Evolutionary conservation across 148 eudicot species (phyloP), one percentile per base, ranked within the genome.

Genomic region (Limonium bicolor): DNA sequence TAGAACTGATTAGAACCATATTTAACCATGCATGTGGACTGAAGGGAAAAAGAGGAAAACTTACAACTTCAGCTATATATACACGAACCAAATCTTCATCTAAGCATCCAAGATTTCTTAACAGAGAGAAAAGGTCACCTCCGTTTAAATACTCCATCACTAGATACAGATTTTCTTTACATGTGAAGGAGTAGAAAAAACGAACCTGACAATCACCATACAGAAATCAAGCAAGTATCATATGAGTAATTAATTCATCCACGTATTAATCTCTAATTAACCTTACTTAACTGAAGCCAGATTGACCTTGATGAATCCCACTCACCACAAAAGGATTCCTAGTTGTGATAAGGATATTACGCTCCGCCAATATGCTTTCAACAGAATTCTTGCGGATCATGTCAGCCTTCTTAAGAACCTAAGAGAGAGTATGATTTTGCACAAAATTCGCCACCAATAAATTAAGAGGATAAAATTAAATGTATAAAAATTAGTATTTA

Each of bases 71-170:
- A 42, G 99, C 95, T 23, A 85, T 78, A 67, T 92, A 92, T 62
- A 92, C 52, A 21, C 95, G 95, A 61, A 80, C 94, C 93, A 92
- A 76, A 53, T 86, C 95, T 73, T 92, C 99, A 51, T 92, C 94
- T 53, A 92, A 79, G 68, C 99, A 85, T 31, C 99, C 99, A 11
- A 92, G 69, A 71, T 73, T 85, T 64, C 69, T 73, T 44, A 92
- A 61, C 61, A 92, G 56, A 52, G 99, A 92, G 64, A 67, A 92
- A 51, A 92, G 95, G 63, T 92, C 99, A 42, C 99, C 99, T 56
- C 99, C 99, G 58, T 92, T 92, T 32, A 92, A 59, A 62, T 92
- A 92, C 60, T 92, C 99, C 99, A 92, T 92, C 17, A 92, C 99
- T 71, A 92, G 50, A 68, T 92, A 92, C 35, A 92, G 94, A 68